These are phyloP conservation scores for Acacia confusa DNA, from an alignment of 306 rosid genomes.

Conservation along the genomic window DNA sequence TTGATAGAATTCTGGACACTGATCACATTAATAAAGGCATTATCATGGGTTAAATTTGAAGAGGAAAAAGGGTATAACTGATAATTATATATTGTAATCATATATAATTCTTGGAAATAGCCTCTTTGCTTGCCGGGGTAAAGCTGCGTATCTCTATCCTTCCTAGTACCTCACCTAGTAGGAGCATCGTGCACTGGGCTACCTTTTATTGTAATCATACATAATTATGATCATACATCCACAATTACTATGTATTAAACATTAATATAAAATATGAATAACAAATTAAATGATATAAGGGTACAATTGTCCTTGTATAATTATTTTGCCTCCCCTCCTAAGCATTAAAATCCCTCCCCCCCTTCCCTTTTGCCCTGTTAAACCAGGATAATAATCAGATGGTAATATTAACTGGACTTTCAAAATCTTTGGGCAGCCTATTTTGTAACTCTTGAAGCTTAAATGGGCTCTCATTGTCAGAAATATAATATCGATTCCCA, in stretches of 20 bases:
- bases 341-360: background rate
- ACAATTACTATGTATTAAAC: background rate
- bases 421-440: background rate
- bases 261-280: too few species aligned
- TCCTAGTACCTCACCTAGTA: too few species aligned
- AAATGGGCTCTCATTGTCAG: background rate
- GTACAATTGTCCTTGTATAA: too few species aligned
- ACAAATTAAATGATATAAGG: background rate
- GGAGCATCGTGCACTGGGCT: too few species aligned
- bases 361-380: background rate
- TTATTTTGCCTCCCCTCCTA: background rate
- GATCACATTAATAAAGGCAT: constrained; percentile 59
- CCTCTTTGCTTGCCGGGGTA: too few species aligned
- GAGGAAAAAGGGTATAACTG: background rate
- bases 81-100: too few species aligned
- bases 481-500: background rate
- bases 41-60: background rate
- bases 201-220: background rate
- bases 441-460: background rate
- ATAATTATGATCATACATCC: background rate
- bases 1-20: constrained; percentile 68
- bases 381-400: background rate
- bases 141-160: too few species aligned
- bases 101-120: too few species aligned
- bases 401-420: background rate